Evolutionary conservation across 2,329 filamentous ascomycete genomes (phyloP).

Genomic region (Zymoseptoria crescenta): DNA sequence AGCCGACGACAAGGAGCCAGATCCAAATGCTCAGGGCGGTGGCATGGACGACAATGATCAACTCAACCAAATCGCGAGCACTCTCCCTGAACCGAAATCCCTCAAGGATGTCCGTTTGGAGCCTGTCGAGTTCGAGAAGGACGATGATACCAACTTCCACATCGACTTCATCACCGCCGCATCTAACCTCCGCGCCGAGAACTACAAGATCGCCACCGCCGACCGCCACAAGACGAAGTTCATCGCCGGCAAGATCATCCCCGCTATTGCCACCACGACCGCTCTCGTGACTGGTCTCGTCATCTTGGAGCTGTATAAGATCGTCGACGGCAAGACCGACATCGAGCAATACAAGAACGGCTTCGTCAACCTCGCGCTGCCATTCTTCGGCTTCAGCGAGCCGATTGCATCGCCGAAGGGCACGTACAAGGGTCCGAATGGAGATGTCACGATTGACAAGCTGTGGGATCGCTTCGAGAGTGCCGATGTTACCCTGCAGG

Average conservation of each 20-base stretch:
- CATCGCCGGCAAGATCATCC: conserved; percentile 98
- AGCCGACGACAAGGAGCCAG: conserved; percentile 87
- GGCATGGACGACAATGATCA: conserved; percentile 63
- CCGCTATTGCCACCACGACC: conserved; percentile 94
- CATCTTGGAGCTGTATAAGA: conserved; percentile 88
- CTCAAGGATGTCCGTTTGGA: conserved; percentile 82
- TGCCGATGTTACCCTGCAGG: conserved; percentile 70
- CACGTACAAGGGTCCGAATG: conserved; percentile 70
- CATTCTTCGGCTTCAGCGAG: conserved; percentile 98
- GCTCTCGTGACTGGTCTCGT: conserved; percentile 92
- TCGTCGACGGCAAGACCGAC: conserved; percentile 91
- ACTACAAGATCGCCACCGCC: conserved; percentile 91
- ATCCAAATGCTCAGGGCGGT: conserved; percentile 62
- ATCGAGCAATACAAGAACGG: conserved; percentile 99
- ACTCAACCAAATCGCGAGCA: conserved; percentile 61
- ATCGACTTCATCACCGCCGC: conserved; percentile 98
- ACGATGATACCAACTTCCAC: conserved; percentile 95
- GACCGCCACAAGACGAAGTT: conserved; percentile 99
- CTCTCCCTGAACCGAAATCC: conserved; percentile 69
- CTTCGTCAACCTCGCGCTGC: conserved; percentile 90
- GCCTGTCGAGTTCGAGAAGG: conserved; percentile 96
- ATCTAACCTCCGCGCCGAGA: conserved; percentile 91
- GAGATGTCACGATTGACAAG: conserved; percentile 81
- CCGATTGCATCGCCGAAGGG: conserved; percentile 91
- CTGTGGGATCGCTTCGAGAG: conserved; percentile 97